Conservation (phyloP, 169 alveolate genomes). For the Theileria parva region DNA sequence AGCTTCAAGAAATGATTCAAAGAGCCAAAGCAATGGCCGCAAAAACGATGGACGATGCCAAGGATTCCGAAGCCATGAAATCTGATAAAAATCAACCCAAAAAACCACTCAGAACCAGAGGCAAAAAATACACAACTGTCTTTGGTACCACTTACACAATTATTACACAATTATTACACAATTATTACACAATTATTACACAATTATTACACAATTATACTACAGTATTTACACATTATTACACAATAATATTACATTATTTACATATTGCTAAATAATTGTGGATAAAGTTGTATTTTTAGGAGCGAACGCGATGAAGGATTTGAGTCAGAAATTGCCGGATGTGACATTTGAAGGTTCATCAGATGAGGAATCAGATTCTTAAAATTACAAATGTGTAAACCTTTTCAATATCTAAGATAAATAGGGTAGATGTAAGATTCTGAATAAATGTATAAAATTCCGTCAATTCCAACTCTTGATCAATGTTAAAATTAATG, state of each 20-base stretch:
- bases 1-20: constrained; percentile 41
- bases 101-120: constrained; percentile 2
- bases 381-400: background rate
- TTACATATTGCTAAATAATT: no score
- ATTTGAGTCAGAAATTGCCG: background rate
- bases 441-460: background rate
- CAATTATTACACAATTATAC: no score
- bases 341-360: constrained; percentile 35
- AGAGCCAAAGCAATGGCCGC: constrained; percentile 60
- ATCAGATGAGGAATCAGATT: constrained; percentile 10
- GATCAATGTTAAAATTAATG: background rate
- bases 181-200: no score
- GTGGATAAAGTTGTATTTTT: background rate
- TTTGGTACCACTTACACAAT: background rate
- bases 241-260: no score
- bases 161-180: no score
- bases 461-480: background rate
- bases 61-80: background rate
- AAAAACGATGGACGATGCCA: constrained; percentile 16
- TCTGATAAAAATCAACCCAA: background rate
- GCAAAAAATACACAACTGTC: background rate
- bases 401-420: background rate
- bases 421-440: background rate
- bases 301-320: constrained; percentile 10
- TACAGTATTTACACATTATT: no score